These are phyloP conservation scores for Peltaster fructicola DNA, from an alignment of 2,329 filamentous ascomycete genomes.

Conservation along the genomic window DNA sequence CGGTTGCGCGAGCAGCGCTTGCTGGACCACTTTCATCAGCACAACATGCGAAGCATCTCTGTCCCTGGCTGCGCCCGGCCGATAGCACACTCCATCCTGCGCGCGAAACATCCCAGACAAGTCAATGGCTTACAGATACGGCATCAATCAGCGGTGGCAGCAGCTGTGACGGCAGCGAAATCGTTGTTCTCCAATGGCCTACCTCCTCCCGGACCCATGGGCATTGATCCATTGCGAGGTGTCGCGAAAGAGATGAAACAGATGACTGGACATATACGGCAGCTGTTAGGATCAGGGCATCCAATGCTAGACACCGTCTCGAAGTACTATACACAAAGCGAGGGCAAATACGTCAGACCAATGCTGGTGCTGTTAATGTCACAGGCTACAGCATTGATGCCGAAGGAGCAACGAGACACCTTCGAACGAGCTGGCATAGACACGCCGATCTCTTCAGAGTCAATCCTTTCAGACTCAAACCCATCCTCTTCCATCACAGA, in stretches of 20 bases:
- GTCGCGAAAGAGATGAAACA: constrained; percentile 97
- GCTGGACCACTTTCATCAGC: constrained; percentile 12
- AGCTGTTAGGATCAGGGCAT: constrained; percentile 85
- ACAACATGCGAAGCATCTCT: constrained; percentile 6
- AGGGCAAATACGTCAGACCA: constrained; percentile 92
- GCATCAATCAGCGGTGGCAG: constrained; percentile 49
- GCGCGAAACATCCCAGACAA: constrained; percentile 13
- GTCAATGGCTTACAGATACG: constrained; percentile 23
- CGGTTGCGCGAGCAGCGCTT: constrained; percentile 18
- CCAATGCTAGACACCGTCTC: constrained; percentile 86
- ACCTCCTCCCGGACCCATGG: constrained; percentile 48
- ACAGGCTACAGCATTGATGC: constrained; percentile 70
- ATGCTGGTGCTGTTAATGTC: constrained; percentile 94
- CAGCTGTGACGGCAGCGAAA: constrained; percentile 49
- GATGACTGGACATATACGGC: constrained; percentile 79
- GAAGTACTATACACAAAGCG: constrained; percentile 93
- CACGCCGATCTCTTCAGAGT: constrained; percentile 39
- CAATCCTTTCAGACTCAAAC: constrained; percentile 64
- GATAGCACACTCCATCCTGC: constrained; percentile 11
- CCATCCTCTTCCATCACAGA: constrained; percentile 45
- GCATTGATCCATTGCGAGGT: constrained; percentile 70
- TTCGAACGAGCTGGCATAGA: constrained; percentile 30
- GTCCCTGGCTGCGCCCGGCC: constrained; percentile 18
- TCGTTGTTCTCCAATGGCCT: constrained; percentile 51
- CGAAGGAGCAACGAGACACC: constrained; percentile 27